Conservation (phyloP, 176 grass and related monocot genomes). For the Canna indica region DNA sequence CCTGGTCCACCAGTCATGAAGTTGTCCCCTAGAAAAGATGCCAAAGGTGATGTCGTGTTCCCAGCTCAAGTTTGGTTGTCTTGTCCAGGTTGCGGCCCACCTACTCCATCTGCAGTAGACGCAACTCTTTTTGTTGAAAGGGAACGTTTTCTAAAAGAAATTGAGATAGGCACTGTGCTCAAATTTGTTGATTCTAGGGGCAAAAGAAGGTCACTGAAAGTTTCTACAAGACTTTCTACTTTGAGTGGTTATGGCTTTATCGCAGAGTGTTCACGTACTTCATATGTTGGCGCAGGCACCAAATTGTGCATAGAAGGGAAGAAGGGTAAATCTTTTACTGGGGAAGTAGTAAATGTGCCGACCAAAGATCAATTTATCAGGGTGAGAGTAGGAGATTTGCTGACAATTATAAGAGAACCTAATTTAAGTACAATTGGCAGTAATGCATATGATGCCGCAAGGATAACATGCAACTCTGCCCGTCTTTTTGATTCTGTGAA, state of each 20-base stretch:
- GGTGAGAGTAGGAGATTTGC: conserved; percentile 11
- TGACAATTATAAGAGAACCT: conserved; percentile 14
- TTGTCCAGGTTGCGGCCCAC: neutral
- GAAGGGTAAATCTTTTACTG: conserved; percentile 1
- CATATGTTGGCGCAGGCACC: conserved; percentile 8
- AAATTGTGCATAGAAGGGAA: conserved; percentile 12
- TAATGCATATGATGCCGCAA: neutral
- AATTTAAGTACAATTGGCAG: neutral
- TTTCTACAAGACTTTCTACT: neutral
- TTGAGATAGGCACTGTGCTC: conserved; percentile 2
- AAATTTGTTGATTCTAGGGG: conserved; percentile 19
- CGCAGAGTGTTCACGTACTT: conserved; percentile 7
- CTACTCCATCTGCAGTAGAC: neutral
- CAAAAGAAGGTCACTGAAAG: neutral
- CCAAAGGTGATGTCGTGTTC: conserved; percentile 3
- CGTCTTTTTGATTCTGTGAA: conserved; percentile 15
- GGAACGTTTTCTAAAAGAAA: neutral
- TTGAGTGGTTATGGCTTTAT: conserved; percentile 7
- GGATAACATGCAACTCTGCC: conserved; percentile 13
- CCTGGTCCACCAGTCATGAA: neutral
- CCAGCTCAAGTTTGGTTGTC: conserved; percentile 18
- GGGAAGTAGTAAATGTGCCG: conserved; percentile 16
- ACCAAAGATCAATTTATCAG: conserved; percentile 1
- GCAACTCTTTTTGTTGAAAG: conserved; percentile 9
- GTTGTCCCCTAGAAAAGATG: conserved; percentile 7